These are phyloP conservation scores for Leptographium lundbergii DNA, from an alignment of 2,329 filamentous ascomycete species.

Conservation along the genomic window DNA sequence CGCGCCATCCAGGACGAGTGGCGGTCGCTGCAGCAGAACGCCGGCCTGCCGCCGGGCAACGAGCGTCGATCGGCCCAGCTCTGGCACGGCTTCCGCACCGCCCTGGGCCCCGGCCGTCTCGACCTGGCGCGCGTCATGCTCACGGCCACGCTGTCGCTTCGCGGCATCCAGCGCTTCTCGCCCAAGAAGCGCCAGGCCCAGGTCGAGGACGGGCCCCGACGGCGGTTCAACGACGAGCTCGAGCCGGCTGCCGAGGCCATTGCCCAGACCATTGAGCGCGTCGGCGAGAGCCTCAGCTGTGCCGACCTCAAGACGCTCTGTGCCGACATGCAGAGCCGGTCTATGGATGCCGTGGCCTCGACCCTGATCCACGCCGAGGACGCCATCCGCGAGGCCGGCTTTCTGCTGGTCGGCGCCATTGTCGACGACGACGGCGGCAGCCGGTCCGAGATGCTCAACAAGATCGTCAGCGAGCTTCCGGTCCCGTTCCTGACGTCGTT, in stretches of 20 bases:
- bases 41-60: constrained; percentile 51
- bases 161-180: constrained; percentile 63
- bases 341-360: constrained; percentile 63
- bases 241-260: constrained; percentile 43
- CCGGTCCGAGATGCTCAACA: constrained; percentile 36
- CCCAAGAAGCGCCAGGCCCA: constrained; percentile 33
- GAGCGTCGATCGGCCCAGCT: constrained; percentile 60
- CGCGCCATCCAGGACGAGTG: constrained; percentile 58
- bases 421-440: constrained; percentile 36
- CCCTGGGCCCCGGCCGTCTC: constrained; percentile 53
- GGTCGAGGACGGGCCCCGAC: constrained; percentile 33
- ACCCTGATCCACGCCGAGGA: constrained; percentile 72
- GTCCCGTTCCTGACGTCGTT: constrained; percentile 30
- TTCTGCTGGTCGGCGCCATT: constrained; percentile 72
- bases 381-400: constrained; percentile 64
- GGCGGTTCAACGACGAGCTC: constrained; percentile 68
- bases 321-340: constrained; percentile 42
- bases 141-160: constrained; percentile 54
- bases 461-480: constrained; percentile 32
- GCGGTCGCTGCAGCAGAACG: constrained; percentile 45
- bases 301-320: constrained; percentile 63
- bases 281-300: constrained; percentile 59
- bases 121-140: constrained; percentile 64
- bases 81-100: constrained; percentile 64
- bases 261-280: constrained; percentile 60